Evolutionary conservation across 202 grass and related monocot species (phyloP), one percentile per base, ranked within the genome.

Genomic region (Schoenoplectus tabernaemontani): DNA sequence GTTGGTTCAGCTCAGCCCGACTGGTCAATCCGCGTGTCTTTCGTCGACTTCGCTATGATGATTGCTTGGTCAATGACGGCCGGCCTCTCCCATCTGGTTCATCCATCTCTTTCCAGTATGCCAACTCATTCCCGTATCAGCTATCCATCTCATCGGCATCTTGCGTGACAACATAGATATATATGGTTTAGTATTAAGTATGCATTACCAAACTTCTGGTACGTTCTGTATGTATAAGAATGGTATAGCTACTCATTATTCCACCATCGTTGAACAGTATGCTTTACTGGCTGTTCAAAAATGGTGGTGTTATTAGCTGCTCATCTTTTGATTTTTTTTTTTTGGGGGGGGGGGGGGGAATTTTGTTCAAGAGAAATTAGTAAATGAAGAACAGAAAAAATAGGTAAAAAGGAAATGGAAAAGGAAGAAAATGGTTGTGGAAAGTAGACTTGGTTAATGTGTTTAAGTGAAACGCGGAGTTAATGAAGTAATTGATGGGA

Each of bases 1-100:
- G 91, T 1, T 93, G 91, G 89, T 97, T 97, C 87, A 92, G 89
- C 89, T 92, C 94, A 7, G 87, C 88, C 0, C 85, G 72, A 70
- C 84, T 93, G 4, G 79, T 97, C 28, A 92, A 97, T 61, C 94
- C 94, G 0, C 39, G 60, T 65, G 60, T 88, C 82, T 97, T 97
- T 81, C 91, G 94, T 6, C 87, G 94, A 19, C 26, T 97, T 16
- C 69, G 84, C 1, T 82, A 64, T 30, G 69, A 92, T 62, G 85
- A 93, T 74, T 97, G 94, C 89, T 89, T 97, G 59, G 58, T 97
- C 82, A 93, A 97, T 85, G 86, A 92, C 74, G 94, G 91, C 6
- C 87, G 81, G 4, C 77, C 89, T 1, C 34, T 97, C 17, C 79
- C 74, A 19, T 78, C 85, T 3, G 91, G 93, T 4, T 87, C 85